Conservation (phyloP, 345 rosid genomes). For the Euphorbia peplus region DNA sequence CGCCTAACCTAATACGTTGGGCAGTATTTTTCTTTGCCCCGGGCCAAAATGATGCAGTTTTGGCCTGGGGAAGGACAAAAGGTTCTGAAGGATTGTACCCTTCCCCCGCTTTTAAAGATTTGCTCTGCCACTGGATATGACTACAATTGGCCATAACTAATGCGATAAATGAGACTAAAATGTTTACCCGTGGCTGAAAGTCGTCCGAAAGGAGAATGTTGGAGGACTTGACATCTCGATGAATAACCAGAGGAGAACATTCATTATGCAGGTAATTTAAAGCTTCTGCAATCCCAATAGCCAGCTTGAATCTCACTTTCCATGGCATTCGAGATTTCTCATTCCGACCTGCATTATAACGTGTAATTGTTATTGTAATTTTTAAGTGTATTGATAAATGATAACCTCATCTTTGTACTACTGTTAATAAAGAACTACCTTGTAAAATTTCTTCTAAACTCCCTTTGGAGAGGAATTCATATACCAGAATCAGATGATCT, state of each 20-base stretch:
- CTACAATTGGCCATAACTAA: neutral
- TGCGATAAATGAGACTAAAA: neutral
- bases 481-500: constrained; percentile 22
- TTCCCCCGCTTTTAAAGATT: too few relatives aligned
- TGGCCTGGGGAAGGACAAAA: too few relatives aligned
- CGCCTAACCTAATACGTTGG: too few relatives aligned
- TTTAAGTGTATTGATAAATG: neutral
- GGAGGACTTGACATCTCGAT: constrained; percentile 32
- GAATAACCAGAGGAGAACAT: constrained; percentile 21
- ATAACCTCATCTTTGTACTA: neutral
- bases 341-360: constrained; percentile 7
- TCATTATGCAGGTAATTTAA: constrained; percentile 25
- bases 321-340: constrained; percentile 20
- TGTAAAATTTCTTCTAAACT: constrained; percentile 26
- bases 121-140: too few relatives aligned
- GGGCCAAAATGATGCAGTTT: too few relatives aligned
- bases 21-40: too few relatives aligned
- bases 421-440: constrained; percentile 9
- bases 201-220: constrained; percentile 26
- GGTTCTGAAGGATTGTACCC: too few relatives aligned
- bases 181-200: constrained; percentile 25
- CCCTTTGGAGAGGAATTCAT: constrained; percentile 27
- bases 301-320: constrained; percentile 30
- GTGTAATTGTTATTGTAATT: neutral
- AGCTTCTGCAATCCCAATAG: constrained; percentile 25